Evolutionary conservation across 1,284 basidiomycete species (phyloP).

Genomic region (Trametes pubescens): DNA sequence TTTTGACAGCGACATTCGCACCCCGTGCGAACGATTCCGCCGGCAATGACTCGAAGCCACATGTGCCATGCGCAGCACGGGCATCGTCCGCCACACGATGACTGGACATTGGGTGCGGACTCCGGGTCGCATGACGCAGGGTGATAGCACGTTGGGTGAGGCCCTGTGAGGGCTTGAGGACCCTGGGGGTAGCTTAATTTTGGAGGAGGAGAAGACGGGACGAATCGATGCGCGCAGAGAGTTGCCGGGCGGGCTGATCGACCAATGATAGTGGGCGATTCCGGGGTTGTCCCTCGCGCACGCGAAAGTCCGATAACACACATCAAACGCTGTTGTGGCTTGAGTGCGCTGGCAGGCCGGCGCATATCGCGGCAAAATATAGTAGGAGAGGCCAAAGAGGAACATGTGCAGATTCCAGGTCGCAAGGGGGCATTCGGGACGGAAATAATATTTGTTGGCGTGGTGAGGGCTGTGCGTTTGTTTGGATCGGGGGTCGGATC

Average conservation of each 20-base stretch:
- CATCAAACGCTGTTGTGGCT: slow-evolving; percentile 35
- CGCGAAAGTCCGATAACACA: slow-evolving; percentile 35
- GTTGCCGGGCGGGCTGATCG: slow-evolving; percentile 23
- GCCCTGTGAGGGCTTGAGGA: background rate
- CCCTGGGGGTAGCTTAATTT: background rate
- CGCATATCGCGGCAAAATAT: slow-evolving; percentile 29
- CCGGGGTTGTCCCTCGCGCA: slow-evolving; percentile 30
- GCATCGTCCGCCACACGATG: background rate
- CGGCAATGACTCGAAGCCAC: slow-evolving; percentile 7
- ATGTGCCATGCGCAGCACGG: slow-evolving; percentile 14
- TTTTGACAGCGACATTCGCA: slow-evolving; percentile 4
- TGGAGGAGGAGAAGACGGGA: background rate
- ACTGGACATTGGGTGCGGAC: background rate
- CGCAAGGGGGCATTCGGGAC: slow-evolving; percentile 13
- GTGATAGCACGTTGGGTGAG: background rate
- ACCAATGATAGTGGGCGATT: slow-evolving; percentile 26
- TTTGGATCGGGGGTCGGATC: slow-evolving; percentile 40
- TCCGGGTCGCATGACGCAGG: background rate
- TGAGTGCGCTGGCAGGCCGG: slow-evolving; percentile 28
- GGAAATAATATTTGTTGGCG: slow-evolving; percentile 15
- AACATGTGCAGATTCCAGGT: slow-evolving; percentile 6
- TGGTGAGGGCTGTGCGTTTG: slow-evolving; percentile 34
- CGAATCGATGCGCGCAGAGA: slow-evolving; percentile 17
- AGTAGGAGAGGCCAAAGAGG: slow-evolving; percentile 14
- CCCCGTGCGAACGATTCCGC: slow-evolving; percentile 15